phyloP scores from a whole-genome alignment of 371 early-diverging fungal species.

The Mortierella sp. region DNA sequence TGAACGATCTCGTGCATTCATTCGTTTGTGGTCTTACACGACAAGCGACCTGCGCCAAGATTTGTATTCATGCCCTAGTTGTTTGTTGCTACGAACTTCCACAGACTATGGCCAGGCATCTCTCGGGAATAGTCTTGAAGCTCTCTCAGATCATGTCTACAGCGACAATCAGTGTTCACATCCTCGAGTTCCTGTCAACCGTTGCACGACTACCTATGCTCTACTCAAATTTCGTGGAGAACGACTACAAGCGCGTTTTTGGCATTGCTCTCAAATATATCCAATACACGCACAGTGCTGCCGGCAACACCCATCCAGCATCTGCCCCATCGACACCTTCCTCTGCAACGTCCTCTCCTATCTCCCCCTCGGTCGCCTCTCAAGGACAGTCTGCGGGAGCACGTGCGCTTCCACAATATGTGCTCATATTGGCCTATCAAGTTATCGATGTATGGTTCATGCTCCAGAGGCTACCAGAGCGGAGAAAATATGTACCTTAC shows the following conservation, averaged over 20 bases:
- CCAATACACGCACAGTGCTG: constrained; percentile 72
- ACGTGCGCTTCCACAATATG: constrained; percentile 79
- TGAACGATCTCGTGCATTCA: constrained; percentile 82
- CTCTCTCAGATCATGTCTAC: constrained; percentile 90
- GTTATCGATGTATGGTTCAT: constrained; percentile 93
- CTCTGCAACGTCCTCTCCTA: constrained; percentile 25
- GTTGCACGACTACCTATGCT: constrained; percentile 86
- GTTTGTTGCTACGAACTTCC: constrained; percentile 90
- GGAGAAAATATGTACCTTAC: constrained; percentile 85
- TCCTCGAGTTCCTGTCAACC: constrained; percentile 90
- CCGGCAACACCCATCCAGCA: constrained; percentile 24
- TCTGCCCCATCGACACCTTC: constrained; percentile 41
- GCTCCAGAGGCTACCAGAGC: constrained; percentile 77
- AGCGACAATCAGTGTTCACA: constrained; percentile 84
- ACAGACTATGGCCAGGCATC: constrained; percentile 77
- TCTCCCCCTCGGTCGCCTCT: constrained; percentile 23
- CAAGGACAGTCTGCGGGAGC: constrained; percentile 51
- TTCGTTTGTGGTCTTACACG: constrained; percentile 85
- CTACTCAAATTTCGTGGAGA: constrained; percentile 85
- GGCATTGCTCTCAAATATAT: constrained; percentile 94
- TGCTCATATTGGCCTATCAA: constrained; percentile 90
- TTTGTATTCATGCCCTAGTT: constrained; percentile 87
- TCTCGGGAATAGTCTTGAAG: constrained; percentile 79
- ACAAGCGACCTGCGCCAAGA: constrained; percentile 79
- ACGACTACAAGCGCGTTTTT: constrained; percentile 91